Conservation (phyloP, 179 eudicot genomes). For the Carnegiea gigantea region DNA sequence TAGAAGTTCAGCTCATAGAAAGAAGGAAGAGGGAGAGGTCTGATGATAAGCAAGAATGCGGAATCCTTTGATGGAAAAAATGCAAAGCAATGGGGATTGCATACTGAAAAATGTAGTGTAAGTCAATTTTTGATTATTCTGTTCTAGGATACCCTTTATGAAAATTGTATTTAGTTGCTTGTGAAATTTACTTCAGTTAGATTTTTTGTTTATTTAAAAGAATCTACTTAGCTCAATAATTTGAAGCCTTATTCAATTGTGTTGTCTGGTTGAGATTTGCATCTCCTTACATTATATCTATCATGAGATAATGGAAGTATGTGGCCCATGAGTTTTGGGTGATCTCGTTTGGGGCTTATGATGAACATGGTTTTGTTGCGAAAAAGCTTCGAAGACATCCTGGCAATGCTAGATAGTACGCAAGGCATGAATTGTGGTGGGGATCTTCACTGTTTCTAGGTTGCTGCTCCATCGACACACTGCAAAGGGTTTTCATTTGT, state of each 20-base stretch:
- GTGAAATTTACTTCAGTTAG: background rate
- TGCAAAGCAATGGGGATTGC: conserved; percentile 20
- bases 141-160: background rate
- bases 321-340: background rate
- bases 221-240: background rate
- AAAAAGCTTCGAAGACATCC: too few species aligned
- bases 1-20: background rate
- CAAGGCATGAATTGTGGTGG: background rate
- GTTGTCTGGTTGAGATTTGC: background rate
- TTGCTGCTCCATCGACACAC: background rate
- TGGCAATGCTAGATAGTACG: background rate
- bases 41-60: conserved; percentile 6
- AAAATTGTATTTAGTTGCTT: conserved; percentile 5
- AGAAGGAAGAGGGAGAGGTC: background rate
- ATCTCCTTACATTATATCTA: background rate
- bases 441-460: background rate
- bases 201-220: background rate
- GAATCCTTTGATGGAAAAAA: conserved; percentile 18
- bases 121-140: conserved; percentile 1
- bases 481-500: background rate
- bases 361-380: background rate
- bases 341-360: too few species aligned
- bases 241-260: conserved; percentile 5
- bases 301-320: too few species aligned
- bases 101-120: conserved; percentile 2